These are phyloP conservation scores for Amphibolis antarctica DNA, from an alignment of 106 monocot species.

Conservation along the genomic window DNA sequence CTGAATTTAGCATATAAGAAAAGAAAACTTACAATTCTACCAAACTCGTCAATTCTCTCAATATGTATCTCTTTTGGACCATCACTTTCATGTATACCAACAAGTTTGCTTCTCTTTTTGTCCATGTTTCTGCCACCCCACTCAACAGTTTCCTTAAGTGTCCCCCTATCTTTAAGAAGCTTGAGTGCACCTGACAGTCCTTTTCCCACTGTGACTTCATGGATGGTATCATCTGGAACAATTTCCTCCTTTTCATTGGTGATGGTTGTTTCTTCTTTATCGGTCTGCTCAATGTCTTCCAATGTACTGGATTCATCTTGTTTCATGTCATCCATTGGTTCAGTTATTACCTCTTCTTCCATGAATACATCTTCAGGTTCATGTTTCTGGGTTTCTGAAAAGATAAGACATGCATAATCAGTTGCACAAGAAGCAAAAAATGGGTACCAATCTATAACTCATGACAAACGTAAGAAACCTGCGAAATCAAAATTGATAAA, in stretches of 20 bases:
- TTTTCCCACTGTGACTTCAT: conserved; percentile 80
- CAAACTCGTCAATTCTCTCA: conserved; percentile 92
- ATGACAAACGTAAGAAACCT: neutral
- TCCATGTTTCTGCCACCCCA: conserved; percentile 98
- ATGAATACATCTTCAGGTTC: conserved; percentile 80
- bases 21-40: conserved; percentile 65
- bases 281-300: conserved; percentile 40
- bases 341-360: conserved; percentile 50
- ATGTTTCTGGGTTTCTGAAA: conserved; percentile 46
- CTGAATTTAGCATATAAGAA: neutral
- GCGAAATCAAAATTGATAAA: neutral
- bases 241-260: conserved; percentile 31
- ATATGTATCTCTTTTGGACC: conserved; percentile 91
- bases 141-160: conserved; percentile 72
- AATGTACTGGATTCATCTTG: conserved; percentile 21
- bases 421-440: neutral
- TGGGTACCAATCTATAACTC: neutral
- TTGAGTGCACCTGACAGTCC: conserved; percentile 84
- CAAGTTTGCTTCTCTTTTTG: conserved; percentile 95
- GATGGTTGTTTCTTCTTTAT: conserved; percentile 19
- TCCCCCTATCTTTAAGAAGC: conserved; percentile 75
- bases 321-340: conserved; percentile 19
- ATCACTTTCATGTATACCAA: conserved; percentile 59
- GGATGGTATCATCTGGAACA: conserved; percentile 66
- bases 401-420: neutral